Evolutionary conservation across 345 rosid genomes (phyloP), one percentile per base, ranked within the genome.

Genomic region (Salix viminalis): DNA sequence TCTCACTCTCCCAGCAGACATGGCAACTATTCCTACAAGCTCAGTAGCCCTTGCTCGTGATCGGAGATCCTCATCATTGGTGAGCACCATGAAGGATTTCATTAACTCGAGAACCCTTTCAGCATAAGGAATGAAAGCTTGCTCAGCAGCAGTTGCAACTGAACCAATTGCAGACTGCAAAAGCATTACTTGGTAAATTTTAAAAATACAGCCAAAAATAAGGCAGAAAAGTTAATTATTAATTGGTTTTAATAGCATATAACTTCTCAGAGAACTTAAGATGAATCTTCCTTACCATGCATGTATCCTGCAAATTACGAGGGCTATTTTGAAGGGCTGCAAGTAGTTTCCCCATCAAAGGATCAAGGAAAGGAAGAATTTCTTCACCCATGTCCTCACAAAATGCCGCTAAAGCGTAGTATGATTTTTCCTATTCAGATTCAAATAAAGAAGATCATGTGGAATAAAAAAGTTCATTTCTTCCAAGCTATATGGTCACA

Each of bases 301-400:
- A 92, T 16, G 99, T 96, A 83, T 96, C 99, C 85, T 96, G 99
- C 90, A 92, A 80, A 85, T 92, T 92, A 50, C 97, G 97, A 11
- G 96, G 88, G 76, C 96, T 92, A 80, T 60, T 91, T 84, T 88
- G 89, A 52, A 96, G 98, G 69, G 97, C 89, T 72, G 80, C 85
- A 86, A 96, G 84, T 77, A 96, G 90, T 88, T 90, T 94, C 82
- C 84, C 89, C 99, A 92, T 96, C 80, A 96, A 84, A 83, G 90
- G 91, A 79, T 92, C 99, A 78, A 96, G 97, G 79, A 83, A 94
- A 28, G 95, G 89, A 82, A 90, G 93, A 80, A 96, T 96, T 80
- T 96, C 99, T 80, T 85, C 91, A 50, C 97, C 98, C 99, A 96
- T 96, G 84, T 96, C 82, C 88, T 96, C 99, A 87, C 99, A 96